These are phyloP conservation scores for Fusarium illudens DNA, from an alignment of 2,329 filamentous ascomycete genomes.

Conservation along the genomic window DNA sequence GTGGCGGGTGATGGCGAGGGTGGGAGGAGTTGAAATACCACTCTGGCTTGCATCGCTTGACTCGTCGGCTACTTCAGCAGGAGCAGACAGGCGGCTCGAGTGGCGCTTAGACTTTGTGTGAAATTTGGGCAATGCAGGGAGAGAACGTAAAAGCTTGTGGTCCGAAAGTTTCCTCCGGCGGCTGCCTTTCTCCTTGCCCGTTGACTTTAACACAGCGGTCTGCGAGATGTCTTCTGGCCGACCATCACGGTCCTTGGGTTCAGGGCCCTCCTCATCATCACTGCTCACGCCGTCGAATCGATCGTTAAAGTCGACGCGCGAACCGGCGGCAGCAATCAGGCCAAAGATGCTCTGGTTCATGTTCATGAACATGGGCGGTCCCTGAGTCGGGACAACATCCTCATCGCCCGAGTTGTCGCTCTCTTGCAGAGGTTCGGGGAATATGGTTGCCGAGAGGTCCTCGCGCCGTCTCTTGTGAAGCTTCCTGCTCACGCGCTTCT, in stretches of 20 bases:
- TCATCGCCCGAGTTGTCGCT: conserved; percentile 60
- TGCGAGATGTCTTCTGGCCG: conserved; percentile 52
- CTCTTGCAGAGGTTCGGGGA: conserved; percentile 63
- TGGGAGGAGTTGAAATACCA: conserved; percentile 38
- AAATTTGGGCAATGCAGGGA: conserved; percentile 66
- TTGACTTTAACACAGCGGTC: conserved; percentile 52
- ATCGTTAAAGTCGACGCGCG: conserved; percentile 81
- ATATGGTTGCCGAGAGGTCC: conserved; percentile 48
- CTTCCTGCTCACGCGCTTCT: conserved; percentile 53
- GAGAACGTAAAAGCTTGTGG: conserved; percentile 70
- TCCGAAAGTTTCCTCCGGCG: conserved; percentile 71
- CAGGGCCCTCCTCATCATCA: conserved; percentile 77
- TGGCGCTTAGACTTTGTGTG: conserved; percentile 54
- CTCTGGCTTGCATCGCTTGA: conserved; percentile 39
- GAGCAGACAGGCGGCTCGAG: conserved; percentile 50
- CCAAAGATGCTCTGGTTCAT: conserved; percentile 97
- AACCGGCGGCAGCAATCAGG: conserved; percentile 88
- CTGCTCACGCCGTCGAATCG: conserved; percentile 82
- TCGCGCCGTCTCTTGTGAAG: conserved; percentile 56
- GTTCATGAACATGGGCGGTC: conserved; percentile 67
- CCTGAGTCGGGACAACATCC: conserved; percentile 55
- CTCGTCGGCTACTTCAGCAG: conserved; percentile 48
- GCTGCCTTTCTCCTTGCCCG: conserved; percentile 46
- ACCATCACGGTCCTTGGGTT: conserved; percentile 53
- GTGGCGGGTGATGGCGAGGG: conserved; percentile 32